Conservation (phyloP, 768 basidiomycete genomes). For the Phaffia tasmanica region DNA sequence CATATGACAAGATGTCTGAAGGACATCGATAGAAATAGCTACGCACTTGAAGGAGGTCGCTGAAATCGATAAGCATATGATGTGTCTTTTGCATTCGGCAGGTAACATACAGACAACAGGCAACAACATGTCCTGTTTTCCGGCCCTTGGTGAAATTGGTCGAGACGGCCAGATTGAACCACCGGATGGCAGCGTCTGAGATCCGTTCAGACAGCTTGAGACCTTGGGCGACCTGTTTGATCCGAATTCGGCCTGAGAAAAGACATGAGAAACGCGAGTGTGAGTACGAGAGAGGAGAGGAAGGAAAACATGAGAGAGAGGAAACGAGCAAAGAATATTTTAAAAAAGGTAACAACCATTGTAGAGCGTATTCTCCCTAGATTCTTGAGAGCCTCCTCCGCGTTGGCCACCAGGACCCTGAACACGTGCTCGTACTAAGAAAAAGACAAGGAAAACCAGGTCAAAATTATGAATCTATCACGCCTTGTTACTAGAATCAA, state of each 20-base stretch:
- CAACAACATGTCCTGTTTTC: constrained; percentile 82
- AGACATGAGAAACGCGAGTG: not conserved
- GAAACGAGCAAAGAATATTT: no score
- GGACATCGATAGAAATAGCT: not conserved
- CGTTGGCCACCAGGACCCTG: not conserved
- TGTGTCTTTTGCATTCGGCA: constrained; percentile 85
- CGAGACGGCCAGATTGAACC: constrained; percentile 87
- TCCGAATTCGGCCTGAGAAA: constrained; percentile 60
- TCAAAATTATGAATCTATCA: not conserved
- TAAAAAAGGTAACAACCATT: constrained; percentile 9
- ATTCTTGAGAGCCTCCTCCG: not conserved
- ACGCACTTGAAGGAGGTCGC: constrained; percentile 77
- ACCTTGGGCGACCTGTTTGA: constrained; percentile 67
- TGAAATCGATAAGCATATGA: constrained; percentile 98
- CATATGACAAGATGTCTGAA: no score
- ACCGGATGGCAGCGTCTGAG: constrained; percentile 64
- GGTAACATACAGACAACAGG: constrained; percentile 88
- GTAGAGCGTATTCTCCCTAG: constrained; percentile 11
- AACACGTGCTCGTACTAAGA: constrained; percentile 1
- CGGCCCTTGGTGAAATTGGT: constrained; percentile 90
- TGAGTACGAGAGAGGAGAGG: not conserved
- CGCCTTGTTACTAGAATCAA: no score
- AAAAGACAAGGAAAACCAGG: not conserved
- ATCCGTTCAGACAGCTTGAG: constrained; percentile 70
- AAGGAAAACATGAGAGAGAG: not conserved